Base-by-base conservation (phyloP, 768 basidiomycete genomes). In the Phaffia australis region DNA sequence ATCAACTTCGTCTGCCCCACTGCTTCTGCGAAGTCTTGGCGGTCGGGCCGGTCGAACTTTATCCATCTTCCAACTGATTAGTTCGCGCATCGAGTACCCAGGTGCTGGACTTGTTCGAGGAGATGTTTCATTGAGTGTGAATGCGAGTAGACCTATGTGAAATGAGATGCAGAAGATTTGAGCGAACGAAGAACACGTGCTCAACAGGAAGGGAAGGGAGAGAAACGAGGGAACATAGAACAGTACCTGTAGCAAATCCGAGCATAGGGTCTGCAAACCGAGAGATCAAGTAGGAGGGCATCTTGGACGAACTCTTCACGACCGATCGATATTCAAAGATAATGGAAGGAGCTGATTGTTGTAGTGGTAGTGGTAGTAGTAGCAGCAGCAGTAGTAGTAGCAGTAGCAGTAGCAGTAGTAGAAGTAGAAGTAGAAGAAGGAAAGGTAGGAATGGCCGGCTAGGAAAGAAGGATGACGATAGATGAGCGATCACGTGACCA, bases 51-150 rank as follows among this genome's bases (percentile, higher is more conserved):
- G 35, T 11, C 35, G 35, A 42, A 42, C 56, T 18, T 21, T 57
- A 51, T 63, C 52, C 19, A 42, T 9, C 63, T 74, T 71, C 75
- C 76, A 76, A 1, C 59, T 65, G 27, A 71, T 65, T 56, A 77
- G 69, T 64, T 77, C 75, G 27, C 72, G 62, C 8, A 77, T 64
- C 0, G 72, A 74, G 64, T 76, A 74, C 6, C 75, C 76, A 5
- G 72, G 65, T 18, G 70, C 58, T 15, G 75, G 75, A 7, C 73
- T 71, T 8, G 75, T 72, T 29, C 74, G 71, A 5, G 76, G 75
- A 66, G 75, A 75, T n/a, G 73, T 73, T 64, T 77, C 76, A 71
- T 74, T 73, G 5, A 77, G 70, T 35, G 73, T 64, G 66, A 74
- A 77, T 0, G 76, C 76, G 11, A 77, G 72, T 14, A 76, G 55